These are phyloP conservation scores for Pseudogymnoascus sp. DNA, from an alignment of 2,329 filamentous ascomycete species.

Conservation along the genomic window DNA sequence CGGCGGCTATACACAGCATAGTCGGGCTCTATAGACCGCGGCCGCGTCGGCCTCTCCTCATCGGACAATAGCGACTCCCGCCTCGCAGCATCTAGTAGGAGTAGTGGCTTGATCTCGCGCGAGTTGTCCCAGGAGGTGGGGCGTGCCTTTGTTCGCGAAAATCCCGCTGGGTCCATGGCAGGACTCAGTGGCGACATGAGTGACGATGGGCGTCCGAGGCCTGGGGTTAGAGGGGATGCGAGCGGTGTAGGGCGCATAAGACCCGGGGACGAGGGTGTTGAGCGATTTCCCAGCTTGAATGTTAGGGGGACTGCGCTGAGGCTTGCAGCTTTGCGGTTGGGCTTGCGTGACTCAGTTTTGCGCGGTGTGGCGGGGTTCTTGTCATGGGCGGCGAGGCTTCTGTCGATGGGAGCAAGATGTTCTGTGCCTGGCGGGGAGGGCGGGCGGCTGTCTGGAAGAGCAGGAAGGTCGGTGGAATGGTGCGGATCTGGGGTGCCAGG, in stretches of 20 bases:
- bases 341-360: background rate
- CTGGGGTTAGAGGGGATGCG: slow-evolving; percentile 30
- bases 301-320: slow-evolving; percentile 51
- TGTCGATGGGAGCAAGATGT: slow-evolving; percentile 36
- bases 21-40: background rate
- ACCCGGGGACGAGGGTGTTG: slow-evolving; percentile 38
- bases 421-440: slow-evolving; percentile 38
- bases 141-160: slow-evolving; percentile 26
- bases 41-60: slow-evolving; percentile 24
- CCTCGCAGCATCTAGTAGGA: background rate
- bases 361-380: background rate
- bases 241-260: slow-evolving; percentile 36
- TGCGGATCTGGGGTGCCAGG: slow-evolving; percentile 41
- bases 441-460: slow-evolving; percentile 55
- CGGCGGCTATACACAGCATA: background rate
- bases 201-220: slow-evolving; percentile 26
- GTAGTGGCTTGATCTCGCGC: slow-evolving; percentile 69
- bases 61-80: slow-evolving; percentile 13
- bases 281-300: slow-evolving; percentile 40
- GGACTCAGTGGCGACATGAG: slow-evolving; percentile 24
- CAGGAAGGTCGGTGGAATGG: slow-evolving; percentile 39
- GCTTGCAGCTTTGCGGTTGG: slow-evolving; percentile 30
- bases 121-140: slow-evolving; percentile 57
- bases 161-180: background rate
- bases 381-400: background rate